Evolutionary conservation across 139 green algal genomes (phyloP), one percentile per base, ranked within the genome.

Genomic region (Picochlorum sp.): DNA sequence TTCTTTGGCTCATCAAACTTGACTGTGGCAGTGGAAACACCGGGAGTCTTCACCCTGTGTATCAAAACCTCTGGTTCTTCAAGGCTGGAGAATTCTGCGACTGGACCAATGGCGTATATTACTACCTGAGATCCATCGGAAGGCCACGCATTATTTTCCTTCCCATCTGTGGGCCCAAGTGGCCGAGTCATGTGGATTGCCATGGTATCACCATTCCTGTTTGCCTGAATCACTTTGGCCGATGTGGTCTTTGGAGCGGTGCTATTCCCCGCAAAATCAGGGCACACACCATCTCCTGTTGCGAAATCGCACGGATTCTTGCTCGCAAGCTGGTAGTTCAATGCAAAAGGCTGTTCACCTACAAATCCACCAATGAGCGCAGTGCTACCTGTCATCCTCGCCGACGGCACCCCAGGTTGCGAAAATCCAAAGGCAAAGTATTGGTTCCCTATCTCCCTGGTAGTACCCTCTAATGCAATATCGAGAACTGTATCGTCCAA

Each of bases 361-460:
- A 72, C 57, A 41, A 67, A 67, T 26, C 66, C 66, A 44, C 37
- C 66, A 6, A 72, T 41, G 13, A 66, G 41, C 1, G 23, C 56
- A 23, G 66, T 63, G 1, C 38, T 49, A 11, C 66, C 66, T 2
- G 47, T 38, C 66, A 72, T 72, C n/a, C 6, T 30, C 15, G 52
- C 34, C 10, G 37, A 45, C 1, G 23, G 37, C 18, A 57, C 34
- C 6, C 52, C 38, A 2, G 23, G 11, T 3, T 38, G 24, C 2
- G 66, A 67, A 23, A 59, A 72, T 10, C 66, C 66, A 60, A 72
- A 72, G 9, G 38, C 66, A 23, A 72, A 34, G 37, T 56, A 72
- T 38, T 56, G 55, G 28, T 72, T 60, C 34, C 37, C 56, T 21
- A 15, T n/a, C 8, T 44, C 56, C 20, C 34, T 34, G 31, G 47